Conservation (phyloP, 169 alveolate genomes). For the Plasmodium gallinaceum region DNA sequence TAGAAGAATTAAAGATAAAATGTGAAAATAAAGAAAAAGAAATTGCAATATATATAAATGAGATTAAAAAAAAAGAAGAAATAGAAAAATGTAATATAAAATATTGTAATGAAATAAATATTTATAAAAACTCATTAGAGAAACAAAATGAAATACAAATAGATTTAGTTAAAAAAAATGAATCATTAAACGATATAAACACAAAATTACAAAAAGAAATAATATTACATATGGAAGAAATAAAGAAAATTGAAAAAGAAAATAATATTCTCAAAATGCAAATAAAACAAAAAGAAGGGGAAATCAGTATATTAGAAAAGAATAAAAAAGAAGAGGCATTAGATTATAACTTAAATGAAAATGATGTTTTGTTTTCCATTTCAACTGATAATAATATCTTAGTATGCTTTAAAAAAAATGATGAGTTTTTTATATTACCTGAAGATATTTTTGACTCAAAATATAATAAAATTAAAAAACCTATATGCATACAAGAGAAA, state of each 20-base stretch:
- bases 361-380: constrained; percentile 21
- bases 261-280: constrained; percentile 7
- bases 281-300: not conserved
- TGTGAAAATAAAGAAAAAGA: constrained; percentile 32
- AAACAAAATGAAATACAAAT: not conserved
- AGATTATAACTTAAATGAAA: not conserved
- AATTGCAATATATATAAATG: not conserved
- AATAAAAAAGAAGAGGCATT: not conserved
- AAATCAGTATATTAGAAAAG: constrained; percentile 4
- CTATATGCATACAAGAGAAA: constrained; percentile 19
- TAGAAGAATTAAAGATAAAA: constrained; percentile 23
- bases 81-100: constrained; percentile 2
- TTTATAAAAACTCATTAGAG: not conserved
- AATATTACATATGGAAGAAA: constrained; percentile 3
- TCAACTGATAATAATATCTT: not conserved
- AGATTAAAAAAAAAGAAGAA: constrained; percentile 5
- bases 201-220: constrained; percentile 11
- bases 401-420: constrained; percentile 32
- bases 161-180: not conserved
- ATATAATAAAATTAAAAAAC: constrained; percentile 9
- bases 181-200: not conserved
- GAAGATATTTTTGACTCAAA: constrained; percentile 25
- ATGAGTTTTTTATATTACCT: constrained; percentile 17
- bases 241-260: constrained; percentile 11
- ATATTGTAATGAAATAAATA: not conserved